These are phyloP conservation scores for Apostasia ramifera DNA, from an alignment of 106 monocot genomes.

Conservation along the genomic window DNA sequence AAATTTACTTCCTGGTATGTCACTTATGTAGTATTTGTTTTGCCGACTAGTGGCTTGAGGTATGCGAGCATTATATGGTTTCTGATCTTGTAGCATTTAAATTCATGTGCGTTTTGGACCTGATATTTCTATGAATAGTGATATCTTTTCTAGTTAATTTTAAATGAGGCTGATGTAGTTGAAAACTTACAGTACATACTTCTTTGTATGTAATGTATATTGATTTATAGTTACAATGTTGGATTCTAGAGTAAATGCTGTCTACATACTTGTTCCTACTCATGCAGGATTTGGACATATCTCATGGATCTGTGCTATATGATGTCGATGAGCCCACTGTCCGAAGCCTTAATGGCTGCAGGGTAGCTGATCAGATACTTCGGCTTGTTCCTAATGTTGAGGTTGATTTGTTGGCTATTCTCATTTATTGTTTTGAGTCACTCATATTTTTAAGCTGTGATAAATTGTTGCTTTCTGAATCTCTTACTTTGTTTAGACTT, in stretches of 20 bases:
- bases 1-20: too few species aligned
- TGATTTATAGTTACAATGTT: too few species aligned
- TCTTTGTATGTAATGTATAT: too few species aligned
- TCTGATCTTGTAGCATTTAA: too few species aligned
- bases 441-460: background rate
- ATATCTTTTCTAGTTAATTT: too few species aligned
- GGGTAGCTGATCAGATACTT: constrained; percentile 97
- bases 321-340: constrained; percentile 89
- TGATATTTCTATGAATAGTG: too few species aligned
- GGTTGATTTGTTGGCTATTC: constrained; percentile 23
- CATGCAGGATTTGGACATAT: constrained; percentile 90
- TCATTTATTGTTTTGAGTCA: background rate
- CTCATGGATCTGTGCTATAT: constrained; percentile 77
- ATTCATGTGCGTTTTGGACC: too few species aligned
- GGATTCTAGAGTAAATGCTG: background rate
- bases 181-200: too few species aligned
- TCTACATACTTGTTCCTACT: background rate
- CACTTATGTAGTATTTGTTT: too few species aligned
- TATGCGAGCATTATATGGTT: too few species aligned
- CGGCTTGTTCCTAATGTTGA: constrained; percentile 87
- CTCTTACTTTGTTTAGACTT: constrained; percentile 45
- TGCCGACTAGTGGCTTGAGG: too few species aligned
- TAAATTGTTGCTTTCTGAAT: constrained; percentile 10
- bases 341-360: constrained; percentile 95
- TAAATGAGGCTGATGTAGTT: too few species aligned